Base-by-base conservation (phyloP, 148 eudicot genomes). In the Tetragonia tetragonoides region DNA sequence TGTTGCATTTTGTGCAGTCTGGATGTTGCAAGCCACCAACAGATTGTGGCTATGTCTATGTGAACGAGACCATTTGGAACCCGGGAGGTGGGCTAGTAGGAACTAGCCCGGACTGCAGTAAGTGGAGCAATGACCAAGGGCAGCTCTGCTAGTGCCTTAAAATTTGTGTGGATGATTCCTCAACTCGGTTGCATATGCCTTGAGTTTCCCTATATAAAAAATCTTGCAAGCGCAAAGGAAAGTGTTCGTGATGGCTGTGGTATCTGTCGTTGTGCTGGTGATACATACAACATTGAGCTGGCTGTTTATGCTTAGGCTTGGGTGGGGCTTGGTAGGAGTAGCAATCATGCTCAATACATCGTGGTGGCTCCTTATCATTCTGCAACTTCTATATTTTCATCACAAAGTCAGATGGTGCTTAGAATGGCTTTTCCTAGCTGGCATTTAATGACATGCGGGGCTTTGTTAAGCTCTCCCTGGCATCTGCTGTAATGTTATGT, bases 21-120 rank as follows among this genome's bases (percentile, higher is more conserved):
- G 99, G 99, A 47, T 95, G 99, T 60, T 95, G 99, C 92, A 95
- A 95, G 84, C 99, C 99, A 2, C 99, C 97, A 2, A 89, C 99
- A 56, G 93, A 90, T 16, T 95, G 99, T 57, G 97, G 97, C 3
- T 93, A 59, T 60, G 41, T 44, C 7, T 95, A 95, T 10, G 77
- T 72, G 44, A 95, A 95, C 60, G 99, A 95, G 87, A 93, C 97
- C 0, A 14, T 74, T 2, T 95, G 99, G 99, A 81, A 4, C 24
- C 59, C 85, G 2, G 96, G 86, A 41, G 87, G 81, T 0, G 94
- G 93, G 61, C 80, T 81, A 1, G 57, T 28, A 2, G 91, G 88
- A 15, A 63, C 21, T 37, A 78, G 87, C 66, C 70, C 60, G 0
- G 99, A 95, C 63, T 95, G 99, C 71, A 2, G 12, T 0, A 75